Percentiles rank a stretch among this genome's conserved stretches.
Evolutionary conservation across 495 filamentous ascomycete species (phyloP).

Genomic region (Penicillium robsamsonii): DNA sequence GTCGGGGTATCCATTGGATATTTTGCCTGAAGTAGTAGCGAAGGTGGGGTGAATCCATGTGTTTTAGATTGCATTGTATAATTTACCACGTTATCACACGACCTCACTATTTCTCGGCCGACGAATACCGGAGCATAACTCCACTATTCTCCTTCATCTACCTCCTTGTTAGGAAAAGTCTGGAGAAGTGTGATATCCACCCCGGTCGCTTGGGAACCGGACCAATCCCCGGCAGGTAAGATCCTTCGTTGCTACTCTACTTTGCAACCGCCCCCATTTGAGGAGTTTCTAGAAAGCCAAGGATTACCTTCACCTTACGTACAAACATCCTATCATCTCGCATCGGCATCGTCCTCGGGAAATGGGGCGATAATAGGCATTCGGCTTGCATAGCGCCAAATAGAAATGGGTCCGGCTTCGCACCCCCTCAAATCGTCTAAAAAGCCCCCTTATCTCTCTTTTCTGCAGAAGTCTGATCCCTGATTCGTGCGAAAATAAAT

Average conservation of each 20-base stretch:
- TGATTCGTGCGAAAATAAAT: background rate
- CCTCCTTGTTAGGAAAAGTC: conserved; percentile 4
- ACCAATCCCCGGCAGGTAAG: conserved; percentile 4
- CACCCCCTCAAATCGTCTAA: no score
- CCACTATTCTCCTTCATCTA: conserved; percentile 11
- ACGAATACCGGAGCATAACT: background rate
- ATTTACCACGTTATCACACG: background rate
- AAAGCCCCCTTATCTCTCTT: background rate
- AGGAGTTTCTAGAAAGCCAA: background rate
- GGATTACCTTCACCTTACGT: background rate
- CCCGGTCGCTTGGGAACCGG: background rate
- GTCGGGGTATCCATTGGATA: background rate
- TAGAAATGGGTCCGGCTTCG: background rate
- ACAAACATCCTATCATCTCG: background rate
- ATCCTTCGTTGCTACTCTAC: conserved; percentile 14
- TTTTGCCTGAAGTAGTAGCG: background rate
- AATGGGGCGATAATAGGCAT: background rate
- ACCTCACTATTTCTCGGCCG: background rate
- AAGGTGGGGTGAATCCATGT: background rate
- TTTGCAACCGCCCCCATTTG: conserved; percentile 13
- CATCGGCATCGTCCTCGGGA: background rate
- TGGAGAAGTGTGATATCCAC: conserved; percentile 12
- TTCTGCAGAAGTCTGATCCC: background rate
- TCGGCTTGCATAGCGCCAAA: background rate
- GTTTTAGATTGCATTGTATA: background rate